Evolutionary conservation across 305 asterid species (phyloP), one percentile per base, ranked within the genome.

Genomic region (Salvia sclarea): DNA sequence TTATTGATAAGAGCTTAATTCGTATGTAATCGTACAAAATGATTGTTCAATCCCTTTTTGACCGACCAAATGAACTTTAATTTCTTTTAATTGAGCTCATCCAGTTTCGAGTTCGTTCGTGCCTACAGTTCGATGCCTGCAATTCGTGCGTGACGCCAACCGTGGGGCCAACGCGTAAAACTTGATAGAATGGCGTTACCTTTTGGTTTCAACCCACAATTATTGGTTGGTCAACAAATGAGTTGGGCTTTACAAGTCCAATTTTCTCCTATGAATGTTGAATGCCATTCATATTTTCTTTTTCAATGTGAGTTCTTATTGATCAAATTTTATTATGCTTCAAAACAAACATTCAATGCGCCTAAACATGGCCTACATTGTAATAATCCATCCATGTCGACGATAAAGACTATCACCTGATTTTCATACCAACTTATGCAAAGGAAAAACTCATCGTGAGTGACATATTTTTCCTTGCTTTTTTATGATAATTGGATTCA

Each of bases 161-260:
- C 43, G 68, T 69, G 75, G 71, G 68, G 11, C 52, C 71, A 50
- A 30, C 59, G 12, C 31, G 50, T 53, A 12, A 21, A 43, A 28
- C 11, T 47, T 14, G 22, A 10, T 20, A 33, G 10, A 49, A 33
- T 22, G 48, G 16, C 12, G 6, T 50, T 6, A 44, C 16, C 37
- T 37, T 35, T 16, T 49, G 52, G 52, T 48, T 70, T 41, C 47
- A 43, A 31, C 49, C 25, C 30, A 55, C 35, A 24, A 20, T 50
- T 60, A 58, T 66, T 68, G 64, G 72, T 28, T 72, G 54, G 77
- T 72, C 77, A 72, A 72, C 56, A 37, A 20, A 37, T 47, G 43
- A 55, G 25, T 14, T 13, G 59, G 38, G 43, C 22, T 44, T 45
- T 64, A 53, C 45, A 61, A 30, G 60, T 25, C 68, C 21, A 66